A percentile compares a stretch with the other conserved stretches of the same genome.
These are phyloP conservation scores for Pachysolen tannophilus DNA, from an alignment of 805 yeast genomes.

Conservation along the genomic window DNA sequence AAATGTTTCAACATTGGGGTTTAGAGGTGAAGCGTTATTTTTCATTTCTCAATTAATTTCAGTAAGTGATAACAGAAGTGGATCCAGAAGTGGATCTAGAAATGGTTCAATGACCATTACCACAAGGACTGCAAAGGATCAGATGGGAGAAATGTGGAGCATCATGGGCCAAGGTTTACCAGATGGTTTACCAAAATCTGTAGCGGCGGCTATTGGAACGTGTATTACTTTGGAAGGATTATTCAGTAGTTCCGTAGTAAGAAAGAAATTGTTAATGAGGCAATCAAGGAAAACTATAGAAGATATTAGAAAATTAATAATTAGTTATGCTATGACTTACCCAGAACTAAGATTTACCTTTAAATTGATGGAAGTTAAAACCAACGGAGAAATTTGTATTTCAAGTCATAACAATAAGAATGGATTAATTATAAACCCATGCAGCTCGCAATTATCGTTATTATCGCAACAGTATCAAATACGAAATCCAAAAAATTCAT, in stretches of 20 bases:
- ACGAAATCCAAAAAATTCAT: conserved; percentile 8
- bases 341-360: conserved; percentile 23
- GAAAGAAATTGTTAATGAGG: conserved; percentile 22
- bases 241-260: conserved; percentile 24
- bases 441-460: conserved; percentile 8
- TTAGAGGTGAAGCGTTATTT: conserved; percentile 42
- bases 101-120: conserved; percentile 22
- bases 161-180: conserved; percentile 22
- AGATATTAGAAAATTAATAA: conserved; percentile 16
- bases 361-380: conserved; percentile 13
- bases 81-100: no score
- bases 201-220: conserved; percentile 28
- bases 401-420: conserved; percentile 7
- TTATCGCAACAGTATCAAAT: conserved; percentile 14
- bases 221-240: conserved; percentile 23
- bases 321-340: conserved; percentile 24
- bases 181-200: conserved; percentile 11
- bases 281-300: conserved; percentile 18
- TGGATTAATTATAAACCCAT: conserved; percentile 9
- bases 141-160: conserved; percentile 27
- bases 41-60: conserved; percentile 23
- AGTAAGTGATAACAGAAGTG: no score
- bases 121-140: conserved; percentile 23
- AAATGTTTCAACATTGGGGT: conserved; percentile 30
- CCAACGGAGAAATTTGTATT: conserved; percentile 11